Conservation (phyloP, 2,329 filamentous ascomycete genomes). For the Graphilbum ipis-grandicollis region DNA sequence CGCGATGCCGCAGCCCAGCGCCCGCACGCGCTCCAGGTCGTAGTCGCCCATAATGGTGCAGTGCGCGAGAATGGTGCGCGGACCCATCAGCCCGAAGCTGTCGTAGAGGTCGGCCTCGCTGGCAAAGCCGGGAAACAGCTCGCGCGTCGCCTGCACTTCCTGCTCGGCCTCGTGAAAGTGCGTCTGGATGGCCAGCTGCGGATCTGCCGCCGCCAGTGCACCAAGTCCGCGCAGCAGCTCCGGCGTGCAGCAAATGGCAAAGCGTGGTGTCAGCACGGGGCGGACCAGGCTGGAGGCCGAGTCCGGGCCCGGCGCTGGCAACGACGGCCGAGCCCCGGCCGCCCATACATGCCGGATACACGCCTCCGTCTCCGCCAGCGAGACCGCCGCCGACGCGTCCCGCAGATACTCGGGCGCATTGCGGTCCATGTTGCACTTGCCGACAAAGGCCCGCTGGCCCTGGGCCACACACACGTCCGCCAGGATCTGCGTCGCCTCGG, state of each 20-base stretch:
- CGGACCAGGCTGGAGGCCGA: slow-evolving; percentile 23
- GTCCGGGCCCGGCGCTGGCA: not conserved
- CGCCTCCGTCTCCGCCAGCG: slow-evolving; percentile 28
- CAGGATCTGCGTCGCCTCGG: slow-evolving; percentile 36
- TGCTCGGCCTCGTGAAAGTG: slow-evolving; percentile 50
- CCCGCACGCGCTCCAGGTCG: slow-evolving; percentile 30
- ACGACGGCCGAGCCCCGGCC: slow-evolving; percentile 17
- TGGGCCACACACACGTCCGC: slow-evolving; percentile 32
- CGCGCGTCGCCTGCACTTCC: slow-evolving; percentile 36
- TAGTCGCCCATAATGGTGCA: slow-evolving; percentile 43
- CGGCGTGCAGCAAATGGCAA: slow-evolving; percentile 41
- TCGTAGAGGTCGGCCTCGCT: slow-evolving; percentile 44
- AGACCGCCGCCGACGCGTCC: slow-evolving; percentile 19
- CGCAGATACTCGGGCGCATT: slow-evolving; percentile 31
- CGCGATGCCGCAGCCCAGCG: slow-evolving; percentile 37
- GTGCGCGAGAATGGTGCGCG: slow-evolving; percentile 45
- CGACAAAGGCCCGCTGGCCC: slow-evolving; percentile 42
- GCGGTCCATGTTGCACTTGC: slow-evolving; percentile 46
- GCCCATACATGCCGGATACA: slow-evolving; percentile 28
- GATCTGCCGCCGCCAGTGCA: slow-evolving; percentile 26
- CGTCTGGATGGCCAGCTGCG: slow-evolving; percentile 39
- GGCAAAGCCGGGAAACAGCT: slow-evolving; percentile 35
- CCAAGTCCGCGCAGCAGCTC: slow-evolving; percentile 38
- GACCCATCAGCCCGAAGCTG: slow-evolving; percentile 33
- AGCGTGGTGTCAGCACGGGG: slow-evolving; percentile 38